Percentiles rank a stretch among this genome's conserved stretches.
phyloP scores from a whole-genome alignment of 345 rosid species.

The Brassica nigra region DNA sequence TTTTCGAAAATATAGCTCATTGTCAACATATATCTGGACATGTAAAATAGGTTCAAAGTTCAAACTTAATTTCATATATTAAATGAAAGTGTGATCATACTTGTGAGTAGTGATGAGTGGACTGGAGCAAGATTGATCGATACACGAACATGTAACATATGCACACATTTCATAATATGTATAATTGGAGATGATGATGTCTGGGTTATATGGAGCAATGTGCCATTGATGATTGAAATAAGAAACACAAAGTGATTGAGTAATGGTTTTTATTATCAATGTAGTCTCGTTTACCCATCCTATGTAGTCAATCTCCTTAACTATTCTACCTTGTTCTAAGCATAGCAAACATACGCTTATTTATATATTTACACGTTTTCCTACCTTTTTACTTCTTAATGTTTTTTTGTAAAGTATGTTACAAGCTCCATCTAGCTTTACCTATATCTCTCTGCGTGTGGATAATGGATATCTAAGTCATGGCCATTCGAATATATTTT shows the following conservation, averaged over 20 bases:
- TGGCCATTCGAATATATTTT: neutral
- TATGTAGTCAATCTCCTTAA: conserved; percentile 39
- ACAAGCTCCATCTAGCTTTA: neutral
- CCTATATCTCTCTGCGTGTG: neutral
- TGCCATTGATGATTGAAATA: conserved; percentile 52
- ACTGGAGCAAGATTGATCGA: conserved; percentile 6
- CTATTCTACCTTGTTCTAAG: conserved; percentile 25
- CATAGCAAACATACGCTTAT: neutral
- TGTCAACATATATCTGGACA: conserved; percentile 44
- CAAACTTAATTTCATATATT: neutral
- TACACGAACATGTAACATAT: conserved; percentile 14
- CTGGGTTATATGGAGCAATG: conserved; percentile 40
- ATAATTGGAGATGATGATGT: conserved; percentile 33
- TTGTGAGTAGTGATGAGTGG: conserved; percentile 25
- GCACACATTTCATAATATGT: neutral
- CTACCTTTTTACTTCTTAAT: neutral
- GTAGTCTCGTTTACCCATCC: conserved; percentile 48
- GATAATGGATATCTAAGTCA: neutral
- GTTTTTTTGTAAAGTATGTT: neutral
- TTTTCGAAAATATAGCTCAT: conserved; percentile 13
- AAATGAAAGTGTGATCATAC: conserved; percentile 23
- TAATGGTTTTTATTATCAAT: conserved; percentile 42
- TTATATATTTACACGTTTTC: neutral
- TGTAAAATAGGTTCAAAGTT: conserved; percentile 42
- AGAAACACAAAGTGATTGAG: conserved; percentile 44